Conservation (phyloP, 2,329 filamentous ascomycete species). For the Cordyceps cicadae region DNA sequence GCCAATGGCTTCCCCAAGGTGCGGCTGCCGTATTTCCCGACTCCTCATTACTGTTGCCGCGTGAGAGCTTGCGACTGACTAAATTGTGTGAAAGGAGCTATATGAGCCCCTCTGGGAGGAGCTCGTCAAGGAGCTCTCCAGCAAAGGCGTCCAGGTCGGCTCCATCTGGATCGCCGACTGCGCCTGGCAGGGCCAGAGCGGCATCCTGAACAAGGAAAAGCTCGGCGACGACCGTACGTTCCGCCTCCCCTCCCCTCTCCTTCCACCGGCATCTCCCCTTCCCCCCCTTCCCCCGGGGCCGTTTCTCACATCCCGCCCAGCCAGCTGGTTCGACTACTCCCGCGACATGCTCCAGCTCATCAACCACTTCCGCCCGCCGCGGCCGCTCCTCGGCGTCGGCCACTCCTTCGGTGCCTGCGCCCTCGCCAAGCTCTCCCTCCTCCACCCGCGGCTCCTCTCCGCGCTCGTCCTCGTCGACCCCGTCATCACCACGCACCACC, state of each 20-base stretch:
- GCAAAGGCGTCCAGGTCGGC: constrained; percentile 60
- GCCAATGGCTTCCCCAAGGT: constrained; percentile 92
- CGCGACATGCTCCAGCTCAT: constrained; percentile 79
- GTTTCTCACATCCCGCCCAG: constrained; percentile 31
- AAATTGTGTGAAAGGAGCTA: constrained; percentile 55
- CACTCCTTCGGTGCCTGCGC: constrained; percentile 82
- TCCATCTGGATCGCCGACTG: constrained; percentile 86
- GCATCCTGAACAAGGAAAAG: constrained; percentile 63
- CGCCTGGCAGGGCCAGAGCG: constrained; percentile 75
- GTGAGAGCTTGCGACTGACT: not conserved
- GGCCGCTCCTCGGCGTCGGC: constrained; percentile 74
- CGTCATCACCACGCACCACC: constrained; percentile 52
- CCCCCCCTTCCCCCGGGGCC: too few relatives aligned
- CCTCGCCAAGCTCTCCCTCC: constrained; percentile 61
- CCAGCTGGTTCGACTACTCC: constrained; percentile 77
- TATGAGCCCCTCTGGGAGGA: constrained; percentile 93
- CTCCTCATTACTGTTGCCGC: not conserved
- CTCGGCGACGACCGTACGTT: constrained; percentile 76
- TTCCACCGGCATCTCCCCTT: too few relatives aligned
- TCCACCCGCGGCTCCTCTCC: constrained; percentile 74
- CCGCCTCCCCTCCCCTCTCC: not conserved
- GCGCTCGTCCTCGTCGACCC: constrained; percentile 76
- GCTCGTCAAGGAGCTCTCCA: constrained; percentile 50
- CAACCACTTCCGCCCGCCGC: constrained; percentile 73
- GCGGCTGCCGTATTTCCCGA: constrained; percentile 8